Percentiles rank a stretch among this genome's conserved stretches.
phyloP scores from a whole-genome alignment of 2,329 filamentous ascomycete species.

The Sordariomycetes sp. region DNA sequence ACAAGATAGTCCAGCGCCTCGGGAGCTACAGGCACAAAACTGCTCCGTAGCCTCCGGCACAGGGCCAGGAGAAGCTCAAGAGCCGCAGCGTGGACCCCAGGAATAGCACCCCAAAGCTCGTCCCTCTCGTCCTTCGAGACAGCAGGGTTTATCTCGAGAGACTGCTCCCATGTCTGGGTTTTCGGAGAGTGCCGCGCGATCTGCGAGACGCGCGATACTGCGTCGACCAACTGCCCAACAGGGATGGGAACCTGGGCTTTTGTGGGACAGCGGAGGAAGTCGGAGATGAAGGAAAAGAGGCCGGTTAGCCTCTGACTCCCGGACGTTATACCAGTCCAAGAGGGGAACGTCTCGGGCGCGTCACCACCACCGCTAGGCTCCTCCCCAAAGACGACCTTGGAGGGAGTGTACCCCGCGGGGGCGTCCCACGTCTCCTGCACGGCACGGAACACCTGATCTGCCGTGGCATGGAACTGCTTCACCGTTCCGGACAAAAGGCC shows the following conservation, averaged over 20 bases:
- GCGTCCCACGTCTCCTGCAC: constrained; percentile 77
- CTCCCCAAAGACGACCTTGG: constrained; percentile 30
- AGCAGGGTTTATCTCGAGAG: constrained; percentile 57
- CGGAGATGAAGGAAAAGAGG: constrained; percentile 53
- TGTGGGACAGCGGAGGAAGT: constrained; percentile 54
- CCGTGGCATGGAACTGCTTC: constrained; percentile 55
- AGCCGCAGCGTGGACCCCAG: constrained; percentile 63
- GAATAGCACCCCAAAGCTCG: constrained; percentile 62
- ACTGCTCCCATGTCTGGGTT: constrained; percentile 34
- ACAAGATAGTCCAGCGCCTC: constrained; percentile 60
- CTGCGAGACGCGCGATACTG: constrained; percentile 59
- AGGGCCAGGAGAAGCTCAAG: constrained; percentile 51
- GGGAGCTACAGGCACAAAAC: constrained; percentile 47
- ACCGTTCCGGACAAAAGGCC: constrained; percentile 53
- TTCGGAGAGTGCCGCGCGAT: constrained; percentile 43
- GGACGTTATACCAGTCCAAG: constrained; percentile 65
- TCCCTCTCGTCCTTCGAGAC: constrained; percentile 75
- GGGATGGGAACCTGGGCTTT: constrained; percentile 56
- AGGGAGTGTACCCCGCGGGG: constrained; percentile 35
- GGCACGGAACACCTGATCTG: constrained; percentile 68
- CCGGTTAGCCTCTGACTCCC: constrained; percentile 60
- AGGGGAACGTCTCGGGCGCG: constrained; percentile 39
- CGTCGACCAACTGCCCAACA: constrained; percentile 55
- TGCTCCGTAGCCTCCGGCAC: constrained; percentile 44
- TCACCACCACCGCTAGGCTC: constrained; percentile 36